Evolutionary conservation across 768 basidiomycete genomes (phyloP), one percentile per base, ranked within the genome.

Genomic region (Agaricus subrufescens): DNA sequence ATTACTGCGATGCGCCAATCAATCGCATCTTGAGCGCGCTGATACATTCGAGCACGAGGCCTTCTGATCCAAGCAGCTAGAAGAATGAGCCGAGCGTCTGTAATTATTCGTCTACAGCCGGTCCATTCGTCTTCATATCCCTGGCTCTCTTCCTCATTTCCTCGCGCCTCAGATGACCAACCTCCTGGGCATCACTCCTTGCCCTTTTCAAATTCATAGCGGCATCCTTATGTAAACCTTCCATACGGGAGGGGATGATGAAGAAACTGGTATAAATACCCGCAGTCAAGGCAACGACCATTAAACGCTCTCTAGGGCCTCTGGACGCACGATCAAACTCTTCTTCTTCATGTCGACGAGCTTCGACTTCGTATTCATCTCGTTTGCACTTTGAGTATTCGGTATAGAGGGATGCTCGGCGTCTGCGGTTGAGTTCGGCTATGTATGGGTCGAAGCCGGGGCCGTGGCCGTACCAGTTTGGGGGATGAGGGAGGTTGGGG

Each of bases 161-260:
- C 44, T 67, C 69, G 47, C 84, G 73, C 50, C 85, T 69, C 58
- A 81, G 77, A 40, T 72, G 74, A 0, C 87, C 86, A 40, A 78
- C 66, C 59, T 82, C 75, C 43, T 73, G 69, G 6, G 85, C 84
- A 37, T 86, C 86, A 12, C 67, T 65, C 15, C 83, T 76, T 3
- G 85, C 87, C 56, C 80, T 75, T 0, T 82, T 75, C 19, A 89
- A 77, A 59, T 86, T 86, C 8, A 70, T 68, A 1, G 76, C 79
- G 0, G 87, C 88, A 2, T 71, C 69, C 11, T 67, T 67, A 61
- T 88, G 86, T 0, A 67, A 69, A 58, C 72, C 72, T 38, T 80
- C 78, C 12, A 73, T 63, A 3, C 71, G 60, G 50, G 64, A 63
- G 40, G 66, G 71, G 42, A 68, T 66, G 56, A 71, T 58, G 56